Evolutionary conservation across 306 rosid species (phyloP), one percentile per base, ranked within the genome.

Genomic region (Datisca glomerata): DNA sequence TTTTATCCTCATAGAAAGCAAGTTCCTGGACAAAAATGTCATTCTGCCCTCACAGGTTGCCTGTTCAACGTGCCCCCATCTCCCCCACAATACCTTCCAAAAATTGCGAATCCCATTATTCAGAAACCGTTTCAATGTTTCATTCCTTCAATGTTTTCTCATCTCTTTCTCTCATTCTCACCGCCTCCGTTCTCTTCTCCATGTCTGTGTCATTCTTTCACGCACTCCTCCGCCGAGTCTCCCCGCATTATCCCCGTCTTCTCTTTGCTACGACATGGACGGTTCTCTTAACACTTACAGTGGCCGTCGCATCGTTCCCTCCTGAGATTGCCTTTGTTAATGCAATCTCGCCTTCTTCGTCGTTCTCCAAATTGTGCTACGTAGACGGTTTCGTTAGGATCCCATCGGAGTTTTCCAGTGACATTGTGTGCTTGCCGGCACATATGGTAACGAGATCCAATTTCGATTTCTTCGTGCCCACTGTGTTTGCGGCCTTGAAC

Each of bases 391-490:
- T 58, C 39, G 55, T 69, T 0, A 69, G 78, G 53, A 57, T 85
- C 40, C 93, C 81, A 7, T 35, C 77, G 52, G 78, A 77, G 48
- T 47, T 72, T 57, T 87, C 96, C 0, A 51, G 24, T 12, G 81
- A 71, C 37, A 66, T 61, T 31, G 60, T 64, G 46, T 76, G 84
- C 52, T 57, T 85, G 55, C 96, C 85, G 18, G 45, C 69, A 11
- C 57, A 52, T 14, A 50, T 64, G 57, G 82, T 77, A 8, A 63
- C 24, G 34, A 63, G 67, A 6, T 71, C 85, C 6, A 43, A 23
- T 24, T 25, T 74, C 0, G 96, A 85, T 64, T 74, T 80, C 64
- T 74, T 80, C 17, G 67, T 80, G 46, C 96, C 89, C 8, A 69
- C 85, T 2, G 67, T 77, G 29, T 85, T 80, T 52, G 87, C 85